Percentiles rank a stretch among this genome's conserved stretches.
Conservation (phyloP, 768 basidiomycete genomes). For the Amanita inopinata region DNA sequence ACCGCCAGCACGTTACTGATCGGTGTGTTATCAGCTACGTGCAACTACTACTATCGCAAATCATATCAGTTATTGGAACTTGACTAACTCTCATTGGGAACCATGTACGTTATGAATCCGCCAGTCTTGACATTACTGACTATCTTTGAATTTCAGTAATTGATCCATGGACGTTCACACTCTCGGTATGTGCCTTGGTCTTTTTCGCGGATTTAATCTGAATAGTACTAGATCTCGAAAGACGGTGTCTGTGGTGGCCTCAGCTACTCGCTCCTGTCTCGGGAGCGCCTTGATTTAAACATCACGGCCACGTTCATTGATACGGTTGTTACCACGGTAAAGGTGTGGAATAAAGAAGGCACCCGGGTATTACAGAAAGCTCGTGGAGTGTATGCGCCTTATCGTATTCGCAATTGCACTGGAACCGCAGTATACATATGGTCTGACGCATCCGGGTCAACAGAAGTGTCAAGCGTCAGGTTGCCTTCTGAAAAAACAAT, state of each 20-base stretch:
- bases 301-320: conserved; percentile 86
- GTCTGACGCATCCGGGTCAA: conserved; percentile 66
- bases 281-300: conserved; percentile 85
- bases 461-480: conserved; percentile 42
- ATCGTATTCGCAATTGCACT: conserved; percentile 84
- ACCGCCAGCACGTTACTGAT: background rate
- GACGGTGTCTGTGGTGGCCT: conserved; percentile 41
- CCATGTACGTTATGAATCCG: conserved; percentile 45
- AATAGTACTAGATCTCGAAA: conserved; percentile 37
- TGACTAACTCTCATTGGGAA: conserved; percentile 98
- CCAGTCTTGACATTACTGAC: background rate
- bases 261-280: conserved; percentile 55
- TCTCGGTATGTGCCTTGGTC: conserved; percentile 39
- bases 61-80: conserved; percentile 91
- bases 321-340: conserved; percentile 62
- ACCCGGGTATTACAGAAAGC: conserved; percentile 64
- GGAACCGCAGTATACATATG: conserved; percentile 80
- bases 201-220: background rate
- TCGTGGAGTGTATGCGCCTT: conserved; percentile 87
- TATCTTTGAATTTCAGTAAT: conserved; percentile 48
- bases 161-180: conserved; percentile 89
- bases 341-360: conserved; percentile 66
- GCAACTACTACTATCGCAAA: conserved; percentile 75
- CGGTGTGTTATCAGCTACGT: conserved; percentile 48
- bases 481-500: conserved; percentile 66